Conservation (phyloP, 192 early-diverging fungal species). For the Pilobolus umbonatus region DNA sequence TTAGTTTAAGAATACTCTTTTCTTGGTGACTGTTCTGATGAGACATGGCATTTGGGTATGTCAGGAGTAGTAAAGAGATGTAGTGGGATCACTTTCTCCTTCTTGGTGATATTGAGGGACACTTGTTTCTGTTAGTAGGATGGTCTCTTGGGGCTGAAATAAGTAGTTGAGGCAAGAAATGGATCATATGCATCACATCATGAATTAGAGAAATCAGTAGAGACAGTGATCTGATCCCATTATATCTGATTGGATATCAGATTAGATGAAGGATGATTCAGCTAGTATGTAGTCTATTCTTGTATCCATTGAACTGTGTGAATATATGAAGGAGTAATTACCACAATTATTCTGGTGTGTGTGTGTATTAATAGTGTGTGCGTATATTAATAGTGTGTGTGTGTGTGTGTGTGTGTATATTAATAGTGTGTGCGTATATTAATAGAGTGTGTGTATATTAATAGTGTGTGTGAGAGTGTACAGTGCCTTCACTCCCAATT, state of each 20-base stretch:
- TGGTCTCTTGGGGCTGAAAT: not conserved
- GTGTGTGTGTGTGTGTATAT: not conserved
- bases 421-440: too few species aligned
- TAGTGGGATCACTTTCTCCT: not conserved
- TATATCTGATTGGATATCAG: conserved; percentile 53
- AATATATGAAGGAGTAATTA: too few species aligned
- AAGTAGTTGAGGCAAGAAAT: not conserved
- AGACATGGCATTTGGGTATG: not conserved
- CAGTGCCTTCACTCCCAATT: too few species aligned
- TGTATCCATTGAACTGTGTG: conserved; percentile 40
- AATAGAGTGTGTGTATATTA: too few species aligned
- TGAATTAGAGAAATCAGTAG: too few species aligned
- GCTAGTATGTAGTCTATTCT: conserved; percentile 74
- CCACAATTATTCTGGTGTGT: too few species aligned
- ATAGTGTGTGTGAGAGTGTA: too few species aligned
- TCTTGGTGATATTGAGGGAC: not conserved
- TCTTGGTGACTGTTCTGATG: too few species aligned
- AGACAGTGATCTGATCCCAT: conserved; percentile 84
- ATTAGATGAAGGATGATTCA: conserved; percentile 51
- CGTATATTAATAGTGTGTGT: not conserved
- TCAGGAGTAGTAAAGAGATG: not conserved
- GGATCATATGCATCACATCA: too few species aligned
- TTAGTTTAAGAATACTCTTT: too few species aligned
- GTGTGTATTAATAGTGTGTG: too few species aligned
- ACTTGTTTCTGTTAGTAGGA: not conserved